phyloP scores from a whole-genome alignment of 2,329 filamentous ascomycete species.

The Alternaria novae-zelandiae region DNA sequence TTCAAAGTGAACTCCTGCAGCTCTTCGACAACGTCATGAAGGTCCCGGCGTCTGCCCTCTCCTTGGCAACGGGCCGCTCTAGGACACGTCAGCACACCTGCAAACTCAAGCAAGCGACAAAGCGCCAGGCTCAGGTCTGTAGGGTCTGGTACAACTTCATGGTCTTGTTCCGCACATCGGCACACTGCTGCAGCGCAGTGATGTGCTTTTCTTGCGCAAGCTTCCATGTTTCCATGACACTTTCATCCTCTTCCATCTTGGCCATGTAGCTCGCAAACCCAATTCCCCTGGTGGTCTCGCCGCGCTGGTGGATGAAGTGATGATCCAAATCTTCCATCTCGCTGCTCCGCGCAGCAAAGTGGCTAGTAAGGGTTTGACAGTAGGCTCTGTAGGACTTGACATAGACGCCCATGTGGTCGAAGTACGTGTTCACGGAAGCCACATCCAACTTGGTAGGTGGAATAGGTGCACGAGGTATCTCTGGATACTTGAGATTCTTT shows the following conservation, averaged over 20 bases:
- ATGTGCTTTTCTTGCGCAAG: conserved; percentile 67
- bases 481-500: conserved; percentile 56
- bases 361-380: conserved; percentile 60
- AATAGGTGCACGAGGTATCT: conserved; percentile 58
- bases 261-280: conserved; percentile 65
- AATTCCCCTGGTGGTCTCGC: conserved; percentile 56
- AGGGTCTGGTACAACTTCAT: conserved; percentile 35
- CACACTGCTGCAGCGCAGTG: conserved; percentile 55
- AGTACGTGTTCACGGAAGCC: conserved; percentile 59
- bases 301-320: conserved; percentile 60
- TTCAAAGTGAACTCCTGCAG: neutral
- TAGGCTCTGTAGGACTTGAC: conserved; percentile 63
- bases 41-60: neutral
- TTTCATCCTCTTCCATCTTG: conserved; percentile 69
- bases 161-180: conserved; percentile 40
- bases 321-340: conserved; percentile 51
- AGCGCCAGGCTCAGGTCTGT: conserved; percentile 8
- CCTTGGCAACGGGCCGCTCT: neutral
- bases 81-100: conserved; percentile 8
- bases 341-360: conserved; percentile 62
- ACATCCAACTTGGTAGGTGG: conserved; percentile 54
- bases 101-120: neutral
- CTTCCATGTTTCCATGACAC: conserved; percentile 67
- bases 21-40: neutral
- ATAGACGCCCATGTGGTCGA: conserved; percentile 61